Base-by-base conservation (phyloP, 371 early-diverging fungal genomes). In the Lichtheimia ramosa region DNA sequence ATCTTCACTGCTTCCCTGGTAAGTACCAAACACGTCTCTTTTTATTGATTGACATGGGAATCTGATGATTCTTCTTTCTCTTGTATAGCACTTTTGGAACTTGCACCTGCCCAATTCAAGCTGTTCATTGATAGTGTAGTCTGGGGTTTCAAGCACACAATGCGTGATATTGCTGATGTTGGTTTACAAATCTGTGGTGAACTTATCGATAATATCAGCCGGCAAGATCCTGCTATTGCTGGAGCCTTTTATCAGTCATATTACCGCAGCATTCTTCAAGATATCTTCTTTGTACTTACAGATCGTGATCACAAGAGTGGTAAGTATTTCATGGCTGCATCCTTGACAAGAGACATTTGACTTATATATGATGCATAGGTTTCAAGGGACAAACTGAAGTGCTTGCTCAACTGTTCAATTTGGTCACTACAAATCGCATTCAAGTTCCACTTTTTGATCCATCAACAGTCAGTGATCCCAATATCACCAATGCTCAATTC, bases 131-230 rank as follows among this genome's bases (percentile, higher is more conserved):
- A 96, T 81, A 90, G 93, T 62, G 86, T 97, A 57, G 92, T 97
- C 20, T 98, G 98, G 97, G 96, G 90, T n/a, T 94, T 98, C 83
- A 98, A 98, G 82, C 99, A 99, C 75, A 95, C 97, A 1, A 92
- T 94, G 91, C 88, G 97, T 62, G 98, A 99, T 69, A 95, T 99
- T 73, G 91, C 95, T 52, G 98, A 99, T 58, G 76, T 87, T 46
- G 94, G 96, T 24, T 86, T 98, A 51, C 81, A 75, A 18, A 96
- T 95, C 52, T 89, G 92, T 50, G 77, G 84, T 20, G 96, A 96
- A 50, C 69, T 99, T 67, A 79, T 98, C 63, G 88, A 83, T 59
- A 94, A 96, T 70, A 65, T 87, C 56, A 71, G 86, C 6, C 75
- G 81, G 16, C 81, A 89, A 43, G 96, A 95, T 51, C 80, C 88